phyloP scores from a whole-genome alignment of 1,284 basidiomycete species.

The Caloboletus inedulis region DNA sequence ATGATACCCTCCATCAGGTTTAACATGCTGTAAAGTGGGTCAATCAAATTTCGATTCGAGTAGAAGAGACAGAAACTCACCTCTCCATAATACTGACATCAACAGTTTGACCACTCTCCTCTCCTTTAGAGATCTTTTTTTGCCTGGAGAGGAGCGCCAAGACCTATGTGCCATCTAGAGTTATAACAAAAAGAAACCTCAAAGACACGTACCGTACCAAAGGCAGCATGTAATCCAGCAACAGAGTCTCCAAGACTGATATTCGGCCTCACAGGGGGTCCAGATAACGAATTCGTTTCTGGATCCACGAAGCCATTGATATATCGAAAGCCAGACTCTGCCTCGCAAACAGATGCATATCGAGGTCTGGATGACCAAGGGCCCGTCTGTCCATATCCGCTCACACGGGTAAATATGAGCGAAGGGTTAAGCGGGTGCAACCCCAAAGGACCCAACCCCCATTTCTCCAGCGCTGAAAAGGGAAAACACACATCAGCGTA shows the following conservation, averaged over 20 bases:
- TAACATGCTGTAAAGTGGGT: slow-evolving; percentile 48
- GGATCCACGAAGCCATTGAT: slow-evolving; percentile 64
- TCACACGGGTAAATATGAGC: slow-evolving; percentile 69
- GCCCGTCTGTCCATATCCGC: slow-evolving; percentile 70
- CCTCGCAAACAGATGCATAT: slow-evolving; percentile 72
- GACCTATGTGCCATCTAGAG: slow-evolving; percentile 40
- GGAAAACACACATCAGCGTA: background rate
- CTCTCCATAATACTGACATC: slow-evolving; percentile 74
- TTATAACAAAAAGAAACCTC: background rate
- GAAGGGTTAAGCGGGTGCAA: slow-evolving; percentile 57
- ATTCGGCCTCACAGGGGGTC: slow-evolving; percentile 66
- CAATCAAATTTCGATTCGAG: background rate
- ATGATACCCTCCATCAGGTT: slow-evolving; percentile 75
- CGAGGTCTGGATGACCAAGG: slow-evolving; percentile 67
- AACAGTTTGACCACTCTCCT: slow-evolving; percentile 52
- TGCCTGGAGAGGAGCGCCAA: slow-evolving; percentile 66
- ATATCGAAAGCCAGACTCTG: slow-evolving; percentile 67
- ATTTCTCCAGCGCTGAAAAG: slow-evolving; percentile 59
- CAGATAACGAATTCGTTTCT: slow-evolving; percentile 48
- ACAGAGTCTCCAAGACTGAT: slow-evolving; percentile 70
- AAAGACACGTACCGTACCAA: slow-evolving; percentile 53
- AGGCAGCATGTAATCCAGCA: slow-evolving; percentile 67
- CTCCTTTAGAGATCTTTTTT: slow-evolving; percentile 37
- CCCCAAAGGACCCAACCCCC: slow-evolving; percentile 56
- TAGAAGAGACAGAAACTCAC: slow-evolving; percentile 28